Percentiles rank a stretch among this genome's conserved stretches.
Evolutionary conservation across 208 protist species (phyloP).

Genomic region (Leptomonas pyrrhocoris): DNA sequence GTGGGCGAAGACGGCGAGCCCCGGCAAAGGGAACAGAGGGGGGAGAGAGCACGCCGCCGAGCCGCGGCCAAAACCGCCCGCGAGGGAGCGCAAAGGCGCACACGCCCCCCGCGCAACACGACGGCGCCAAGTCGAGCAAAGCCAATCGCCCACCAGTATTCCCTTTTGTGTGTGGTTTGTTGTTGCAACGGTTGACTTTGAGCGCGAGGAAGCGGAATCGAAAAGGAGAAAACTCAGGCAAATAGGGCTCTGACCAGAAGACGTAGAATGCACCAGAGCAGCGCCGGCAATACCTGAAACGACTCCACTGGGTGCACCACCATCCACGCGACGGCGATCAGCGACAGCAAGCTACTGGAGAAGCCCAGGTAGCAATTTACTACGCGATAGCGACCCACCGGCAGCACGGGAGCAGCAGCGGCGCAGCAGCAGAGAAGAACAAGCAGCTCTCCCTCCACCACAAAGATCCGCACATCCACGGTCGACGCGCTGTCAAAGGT

Average conservation of each 20-base stretch:
- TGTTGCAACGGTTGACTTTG: no score
- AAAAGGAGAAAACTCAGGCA: background rate
- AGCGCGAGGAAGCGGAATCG: no score
- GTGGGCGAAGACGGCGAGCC: no score
- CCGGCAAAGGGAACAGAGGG: no score
- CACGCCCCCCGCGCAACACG: no score
- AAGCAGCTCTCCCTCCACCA: conserved; percentile 6
- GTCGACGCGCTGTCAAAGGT: conserved; percentile 22
- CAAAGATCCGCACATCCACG: conserved; percentile 21
- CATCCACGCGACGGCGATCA: conserved; percentile 9
- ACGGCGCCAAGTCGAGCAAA: no score
- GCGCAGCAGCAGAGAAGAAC: conserved; percentile 12
- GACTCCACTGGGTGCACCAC: conserved; percentile 15
- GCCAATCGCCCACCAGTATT: no score
- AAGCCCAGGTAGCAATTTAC: background rate
- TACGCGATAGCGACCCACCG: background rate
- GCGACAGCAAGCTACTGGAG: background rate
- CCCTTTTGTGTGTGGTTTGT: background rate
- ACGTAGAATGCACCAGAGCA: conserved; percentile 23
- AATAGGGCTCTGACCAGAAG: conserved; percentile 6
- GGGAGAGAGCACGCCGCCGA: no score
- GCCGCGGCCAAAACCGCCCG: no score
- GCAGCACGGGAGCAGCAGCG: background rate
- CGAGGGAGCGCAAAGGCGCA: no score
- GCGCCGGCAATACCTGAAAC: conserved; percentile 18